These are phyloP conservation scores for Carex sylvatica DNA, from an alignment of 202 grass and related monocot species.

Conservation along the genomic window DNA sequence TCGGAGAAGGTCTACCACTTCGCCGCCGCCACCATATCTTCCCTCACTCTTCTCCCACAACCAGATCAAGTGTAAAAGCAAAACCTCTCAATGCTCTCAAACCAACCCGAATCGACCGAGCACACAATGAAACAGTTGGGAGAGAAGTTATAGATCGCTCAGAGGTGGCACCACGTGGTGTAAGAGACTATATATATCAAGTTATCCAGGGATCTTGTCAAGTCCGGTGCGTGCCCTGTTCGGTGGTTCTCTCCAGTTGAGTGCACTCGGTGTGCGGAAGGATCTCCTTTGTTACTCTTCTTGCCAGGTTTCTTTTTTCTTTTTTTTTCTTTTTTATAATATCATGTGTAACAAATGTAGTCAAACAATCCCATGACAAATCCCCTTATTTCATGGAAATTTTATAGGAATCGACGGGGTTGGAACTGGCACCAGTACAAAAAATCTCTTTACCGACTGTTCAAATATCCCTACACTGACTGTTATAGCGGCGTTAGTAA, in stretches of 20 bases:
- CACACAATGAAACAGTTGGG: background rate
- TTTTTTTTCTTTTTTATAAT: background rate
- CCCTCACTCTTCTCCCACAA: background rate
- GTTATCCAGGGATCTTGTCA: slow-evolving; percentile 44
- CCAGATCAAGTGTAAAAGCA: too few relatives aligned
- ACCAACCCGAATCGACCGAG: background rate
- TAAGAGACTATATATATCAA: slow-evolving; percentile 72
- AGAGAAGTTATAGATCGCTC: background rate
- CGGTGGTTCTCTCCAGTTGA: slow-evolving; percentile 81
- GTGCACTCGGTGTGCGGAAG: slow-evolving; percentile 33
- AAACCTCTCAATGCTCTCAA: background rate
- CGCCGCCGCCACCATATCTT: slow-evolving; percentile 1
- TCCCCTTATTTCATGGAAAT: background rate
- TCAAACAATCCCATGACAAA: background rate
- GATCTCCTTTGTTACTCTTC: slow-evolving; percentile 72
- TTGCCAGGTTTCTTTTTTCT: slow-evolving; percentile 50
- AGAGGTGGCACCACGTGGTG: slow-evolving; percentile 19
- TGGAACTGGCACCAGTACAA: too few relatives aligned
- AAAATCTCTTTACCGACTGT: too few relatives aligned
- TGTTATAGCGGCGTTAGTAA: too few relatives aligned
- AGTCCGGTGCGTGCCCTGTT: slow-evolving; percentile 46
- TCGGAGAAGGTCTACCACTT: background rate
- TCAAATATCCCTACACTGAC: too few relatives aligned
- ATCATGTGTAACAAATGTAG: too few relatives aligned
- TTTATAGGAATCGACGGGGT: slow-evolving; percentile 74